phyloP scores from a whole-genome alignment of 1,284 basidiomycete species.

The Heterobasidion occidentale region DNA sequence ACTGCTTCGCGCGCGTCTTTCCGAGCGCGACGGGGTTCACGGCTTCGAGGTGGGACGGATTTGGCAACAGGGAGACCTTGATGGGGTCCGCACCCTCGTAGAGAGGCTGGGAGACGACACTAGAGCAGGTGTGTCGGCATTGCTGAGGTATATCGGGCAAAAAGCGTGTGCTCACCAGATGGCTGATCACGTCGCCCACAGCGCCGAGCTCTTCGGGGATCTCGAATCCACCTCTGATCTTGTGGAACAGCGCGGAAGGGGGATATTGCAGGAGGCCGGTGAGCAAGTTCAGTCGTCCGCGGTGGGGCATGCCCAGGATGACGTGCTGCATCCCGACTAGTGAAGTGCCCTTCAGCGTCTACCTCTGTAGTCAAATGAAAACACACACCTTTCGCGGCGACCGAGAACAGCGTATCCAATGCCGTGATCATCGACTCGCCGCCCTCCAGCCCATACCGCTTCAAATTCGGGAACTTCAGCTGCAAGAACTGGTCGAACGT shows the following conservation, averaged over 20 bases:
- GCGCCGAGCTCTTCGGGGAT: conserved; percentile 59
- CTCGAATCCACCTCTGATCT: conserved; percentile 77
- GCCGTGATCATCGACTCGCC: conserved; percentile 89
- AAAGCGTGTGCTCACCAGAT: conserved; percentile 43
- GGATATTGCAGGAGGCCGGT: conserved; percentile 67
- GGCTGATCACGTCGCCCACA: conserved; percentile 82
- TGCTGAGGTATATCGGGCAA: not conserved
- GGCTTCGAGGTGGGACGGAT: conserved; percentile 87
- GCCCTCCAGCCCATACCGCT: conserved; percentile 81
- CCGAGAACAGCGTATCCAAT: conserved; percentile 66
- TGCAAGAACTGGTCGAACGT: conserved; percentile 79
- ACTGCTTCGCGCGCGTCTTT: conserved; percentile 89
- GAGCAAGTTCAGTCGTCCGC: conserved; percentile 84
- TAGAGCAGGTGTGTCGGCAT: conserved; percentile 16
- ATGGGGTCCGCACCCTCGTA: conserved; percentile 50
- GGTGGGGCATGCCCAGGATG: conserved; percentile 77
- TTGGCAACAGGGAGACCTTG: conserved; percentile 76
- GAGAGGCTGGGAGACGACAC: conserved; percentile 53
- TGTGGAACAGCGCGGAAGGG: conserved; percentile 69
- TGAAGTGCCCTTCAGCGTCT: not conserved
- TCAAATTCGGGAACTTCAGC: conserved; percentile 76
- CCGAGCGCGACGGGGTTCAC: conserved; percentile 81
- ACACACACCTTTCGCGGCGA: conserved; percentile 50
- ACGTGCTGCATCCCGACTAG: conserved; percentile 64
- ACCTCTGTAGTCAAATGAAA: not conserved